phyloP scores from a whole-genome alignment of 139 green algal species.

The Volvox africanus region DNA sequence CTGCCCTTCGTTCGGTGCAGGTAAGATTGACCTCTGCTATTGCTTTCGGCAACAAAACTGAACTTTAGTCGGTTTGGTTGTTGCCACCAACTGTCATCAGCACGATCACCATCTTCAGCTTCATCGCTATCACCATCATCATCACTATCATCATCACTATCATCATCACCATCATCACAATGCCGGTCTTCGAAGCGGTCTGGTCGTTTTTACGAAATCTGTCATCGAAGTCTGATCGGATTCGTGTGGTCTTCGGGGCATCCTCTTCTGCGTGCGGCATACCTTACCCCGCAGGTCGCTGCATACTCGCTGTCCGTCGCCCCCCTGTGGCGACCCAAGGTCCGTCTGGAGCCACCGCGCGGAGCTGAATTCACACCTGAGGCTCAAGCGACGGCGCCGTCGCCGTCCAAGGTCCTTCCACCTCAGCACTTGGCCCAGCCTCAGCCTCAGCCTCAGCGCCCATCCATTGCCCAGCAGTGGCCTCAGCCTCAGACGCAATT shows the following conservation, averaged over 20 bases:
- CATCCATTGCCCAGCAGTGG: not conserved
- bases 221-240: too few relatives aligned
- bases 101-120: too few relatives aligned
- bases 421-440: not conserved
- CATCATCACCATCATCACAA: too few relatives aligned
- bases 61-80: too few relatives aligned
- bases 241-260: not conserved
- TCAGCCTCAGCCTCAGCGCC: not conserved
- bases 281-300: not conserved
- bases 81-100: too few relatives aligned
- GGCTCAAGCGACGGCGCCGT: too few relatives aligned
- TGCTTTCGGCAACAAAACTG: too few relatives aligned
- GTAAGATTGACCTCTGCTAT: not conserved
- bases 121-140: too few relatives aligned
- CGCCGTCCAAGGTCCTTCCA: too few relatives aligned
- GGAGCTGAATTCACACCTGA: not conserved
- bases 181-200: too few relatives aligned
- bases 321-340: not conserved
- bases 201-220: too few relatives aligned
- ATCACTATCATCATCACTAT: too few relatives aligned
- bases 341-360: not conserved
- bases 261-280: not conserved
- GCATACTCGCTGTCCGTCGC: conserved; percentile 37
- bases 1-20: not conserved
- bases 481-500: not conserved